Conservation (phyloP, 169 alveolate genomes). For the Sarcocystis neurona region DNA sequence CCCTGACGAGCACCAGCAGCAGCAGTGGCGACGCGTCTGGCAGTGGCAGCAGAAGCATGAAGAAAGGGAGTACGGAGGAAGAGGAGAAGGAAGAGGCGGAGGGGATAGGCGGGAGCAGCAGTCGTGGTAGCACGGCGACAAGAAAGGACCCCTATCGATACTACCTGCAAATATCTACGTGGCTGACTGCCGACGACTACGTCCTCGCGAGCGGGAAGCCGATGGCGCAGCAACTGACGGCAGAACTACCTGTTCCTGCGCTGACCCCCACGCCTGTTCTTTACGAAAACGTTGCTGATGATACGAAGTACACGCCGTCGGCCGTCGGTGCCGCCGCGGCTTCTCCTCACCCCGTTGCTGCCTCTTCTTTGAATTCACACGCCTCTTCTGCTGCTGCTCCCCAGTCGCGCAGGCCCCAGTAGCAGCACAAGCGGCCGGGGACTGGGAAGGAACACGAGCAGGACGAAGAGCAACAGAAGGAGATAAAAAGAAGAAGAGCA, state of each 20-base stretch:
- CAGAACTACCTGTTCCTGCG: neutral
- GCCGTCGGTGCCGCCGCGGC: conserved; percentile 4
- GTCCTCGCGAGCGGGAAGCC: neutral
- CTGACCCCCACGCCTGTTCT: neutral
- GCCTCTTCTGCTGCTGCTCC: neutral
- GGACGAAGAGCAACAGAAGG: too few species aligned
- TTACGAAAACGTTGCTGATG: conserved; percentile 15
- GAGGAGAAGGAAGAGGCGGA: too few species aligned
- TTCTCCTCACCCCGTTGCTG: neutral
- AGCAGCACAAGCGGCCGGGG: too few species aligned
- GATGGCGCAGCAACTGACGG: neutral
- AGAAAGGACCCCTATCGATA: neutral
- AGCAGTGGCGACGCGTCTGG: too few species aligned
- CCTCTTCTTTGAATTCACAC: neutral
- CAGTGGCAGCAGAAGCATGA: too few species aligned
- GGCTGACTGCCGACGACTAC: neutral
- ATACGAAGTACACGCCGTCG: conserved; percentile 6
- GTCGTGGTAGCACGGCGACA: too few species aligned
- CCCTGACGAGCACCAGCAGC: too few species aligned
- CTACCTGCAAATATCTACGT: neutral
- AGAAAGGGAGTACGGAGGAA: too few species aligned
- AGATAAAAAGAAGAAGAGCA: too few species aligned
- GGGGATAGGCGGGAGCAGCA: too few species aligned
- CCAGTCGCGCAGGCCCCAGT: too few species aligned
- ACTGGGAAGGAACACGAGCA: too few species aligned